phyloP scores from a whole-genome alignment of 148 eudicot genomes.

The Polygonum maritimum region DNA sequence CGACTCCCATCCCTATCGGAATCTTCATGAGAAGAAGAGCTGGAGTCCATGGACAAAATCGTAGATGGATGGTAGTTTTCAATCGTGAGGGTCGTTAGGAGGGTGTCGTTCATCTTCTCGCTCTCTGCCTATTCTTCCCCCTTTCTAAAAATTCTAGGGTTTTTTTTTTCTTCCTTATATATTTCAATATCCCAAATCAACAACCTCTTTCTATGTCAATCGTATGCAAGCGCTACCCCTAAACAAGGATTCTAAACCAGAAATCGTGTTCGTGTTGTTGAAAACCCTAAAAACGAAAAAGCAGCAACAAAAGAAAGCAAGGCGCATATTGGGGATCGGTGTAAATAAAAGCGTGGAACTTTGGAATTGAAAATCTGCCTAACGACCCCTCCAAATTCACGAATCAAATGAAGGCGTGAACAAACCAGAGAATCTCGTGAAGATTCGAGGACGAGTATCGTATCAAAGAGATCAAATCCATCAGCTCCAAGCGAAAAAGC shows the following conservation, averaged over 20 bases:
- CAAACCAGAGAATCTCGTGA: slow-evolving; percentile 41
- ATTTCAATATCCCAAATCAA: background rate
- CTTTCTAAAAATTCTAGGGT: slow-evolving; percentile 19
- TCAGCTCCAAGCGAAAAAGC: background rate
- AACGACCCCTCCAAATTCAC: background rate
- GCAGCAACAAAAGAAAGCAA: background rate
- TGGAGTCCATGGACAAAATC: slow-evolving; percentile 60
- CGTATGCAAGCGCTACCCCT: background rate
- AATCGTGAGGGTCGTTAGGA: slow-evolving; percentile 53
- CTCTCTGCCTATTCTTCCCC: slow-evolving; percentile 16
- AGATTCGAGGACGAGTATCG: slow-evolving; percentile 37
- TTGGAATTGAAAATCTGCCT: background rate
- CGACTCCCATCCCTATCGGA: slow-evolving; percentile 51
- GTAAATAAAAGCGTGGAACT: background rate
- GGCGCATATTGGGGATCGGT: background rate
- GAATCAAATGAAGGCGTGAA: slow-evolving; percentile 43
- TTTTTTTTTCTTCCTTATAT: background rate
- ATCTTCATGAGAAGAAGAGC: slow-evolving; percentile 57
- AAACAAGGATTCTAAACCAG: background rate
- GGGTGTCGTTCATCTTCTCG: slow-evolving; percentile 39
- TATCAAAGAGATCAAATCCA: slow-evolving; percentile 30
- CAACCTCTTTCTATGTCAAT: background rate
- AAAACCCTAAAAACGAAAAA: background rate
- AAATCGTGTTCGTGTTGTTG: background rate
- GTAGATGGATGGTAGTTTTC: slow-evolving; percentile 54